Evolutionary conservation across 768 basidiomycete species (phyloP), one percentile per base, ranked within the genome.

Genomic region (Lentinus brumalis): DNA sequence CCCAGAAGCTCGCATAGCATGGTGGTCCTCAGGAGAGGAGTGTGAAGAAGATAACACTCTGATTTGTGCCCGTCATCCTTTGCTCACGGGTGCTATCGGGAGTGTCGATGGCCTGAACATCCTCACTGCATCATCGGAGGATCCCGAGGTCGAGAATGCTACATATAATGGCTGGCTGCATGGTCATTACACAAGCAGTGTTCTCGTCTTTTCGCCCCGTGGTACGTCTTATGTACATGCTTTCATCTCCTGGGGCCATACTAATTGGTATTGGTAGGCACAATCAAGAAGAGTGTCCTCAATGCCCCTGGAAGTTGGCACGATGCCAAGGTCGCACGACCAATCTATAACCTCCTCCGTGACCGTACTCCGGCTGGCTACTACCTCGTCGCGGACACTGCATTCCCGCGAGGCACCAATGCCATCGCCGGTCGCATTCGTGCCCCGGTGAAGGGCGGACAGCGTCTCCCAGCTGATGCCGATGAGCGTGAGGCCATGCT

Each of bases 241-340:
- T 42, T 5, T 53, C 9, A 52, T n/a, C 29, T 21, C 14, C 42
- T 16, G 26, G 21, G 5, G 18, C 41, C 11, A 26, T 18, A 18
- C 21, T 21, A 31, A 15, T 18, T 26, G 12, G 16, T 16, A 50
- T 53, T 29, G 4, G 29, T 45, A 81, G 79, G 78, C 35, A 57
- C 60, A 7, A 72, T 82, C 8, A 75, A 81, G 67, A 66, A 61
- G 8, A 67, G 64, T 9, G 64, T 61, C 7, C 53, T 76, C 14
- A 82, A 82, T 68, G 71, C 74, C 0, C 80, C 79, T 0, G 78
- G 80, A 10, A 81, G 80, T 62, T 83, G 80, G 81, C 82, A 83
- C 66, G 78, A 83, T 60, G 71, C 78, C 7, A 70, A 66, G 26
- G 74, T 82, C 59, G 78, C 80, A 1, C 66, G 63, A 4, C 72